phyloP scores from a whole-genome alignment of 225 moss, liverwort and hornwort genomes.

The Marchantia polymorpha region DNA sequence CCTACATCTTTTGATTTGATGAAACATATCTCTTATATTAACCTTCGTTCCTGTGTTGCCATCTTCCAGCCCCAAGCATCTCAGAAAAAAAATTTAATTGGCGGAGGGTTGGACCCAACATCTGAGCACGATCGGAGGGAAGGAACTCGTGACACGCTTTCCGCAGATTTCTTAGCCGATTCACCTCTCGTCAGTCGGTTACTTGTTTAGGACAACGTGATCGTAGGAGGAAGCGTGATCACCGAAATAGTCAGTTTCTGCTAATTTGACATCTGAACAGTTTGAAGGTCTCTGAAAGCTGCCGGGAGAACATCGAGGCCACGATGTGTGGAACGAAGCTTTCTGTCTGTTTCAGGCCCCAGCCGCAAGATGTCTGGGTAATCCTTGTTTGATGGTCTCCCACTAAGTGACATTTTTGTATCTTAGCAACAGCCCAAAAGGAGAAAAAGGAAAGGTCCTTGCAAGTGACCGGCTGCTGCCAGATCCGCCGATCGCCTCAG shows the following conservation, averaged over 20 bases:
- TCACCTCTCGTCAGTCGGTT: neutral
- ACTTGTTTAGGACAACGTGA: neutral
- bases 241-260: neutral
- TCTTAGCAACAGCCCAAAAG: neutral
- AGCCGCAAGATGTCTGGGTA: neutral
- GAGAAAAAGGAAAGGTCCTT: neutral
- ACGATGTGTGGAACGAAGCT: neutral
- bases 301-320: too few species aligned
- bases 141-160: neutral
- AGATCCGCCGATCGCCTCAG: neutral
- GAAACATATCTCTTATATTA: neutral
- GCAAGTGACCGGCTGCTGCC: neutral
- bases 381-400: neutral
- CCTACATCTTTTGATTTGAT: neutral
- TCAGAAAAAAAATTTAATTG: neutral
- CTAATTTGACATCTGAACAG: neutral
- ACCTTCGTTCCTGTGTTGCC: neutral
- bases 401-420: neutral
- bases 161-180: neutral
- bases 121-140: neutral
- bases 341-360: neutral
- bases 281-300: too few species aligned
- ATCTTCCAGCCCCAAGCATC: neutral
- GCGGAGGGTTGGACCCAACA: neutral
- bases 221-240: neutral